Evolutionary conservation across 768 basidiomycete genomes (phyloP), one percentile per base, ranked within the genome.

Genomic region (Lactarius akahatsu): DNA sequence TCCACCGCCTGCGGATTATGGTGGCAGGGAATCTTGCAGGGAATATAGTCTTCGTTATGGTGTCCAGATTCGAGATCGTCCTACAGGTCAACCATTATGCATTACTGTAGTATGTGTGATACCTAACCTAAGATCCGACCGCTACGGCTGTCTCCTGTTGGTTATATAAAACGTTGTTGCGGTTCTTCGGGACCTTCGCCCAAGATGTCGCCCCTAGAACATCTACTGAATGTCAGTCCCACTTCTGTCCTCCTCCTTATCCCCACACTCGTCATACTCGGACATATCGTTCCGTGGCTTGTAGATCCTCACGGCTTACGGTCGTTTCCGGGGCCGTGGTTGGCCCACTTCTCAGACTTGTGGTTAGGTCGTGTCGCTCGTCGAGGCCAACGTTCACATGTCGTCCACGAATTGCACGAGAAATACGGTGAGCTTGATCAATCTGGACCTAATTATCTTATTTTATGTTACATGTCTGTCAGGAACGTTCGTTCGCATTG

Each of bases 401-500:
- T 69, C 3, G 77, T 83, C 0, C 77, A 82, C 60, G 68, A 74
- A 57, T 61, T 77, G 65, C 82, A 83, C 71, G 57, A 75, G 66
- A 78, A 78, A 68, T 76, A 80, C 63, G 82, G 82, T 78, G 63
- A 56, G 74, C 30, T 30, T 13, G 9, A 9, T 36, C n/a, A 18
- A 43, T 20, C 7, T 34, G 15, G 34, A 4, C 15, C 8, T 1
- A 52, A 43, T 20, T 54, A 34, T 30, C 4, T 4, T 15, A 16
- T 41, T 28, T 20, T 4, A 64, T 34, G 34, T 20, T 4, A 26
- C 6, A 11, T 15, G 18, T 16, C 30, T 8, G 10, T 16, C 57
- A 80, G 80, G 79, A 50, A 75, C 74, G 5, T 76, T 81, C 55
- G 78, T 81, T 18, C 76, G 80, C 63, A 72, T 81, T 62, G 79